Percentiles rank a stretch among this genome's conserved stretches.
Evolutionary conservation across 2,329 filamentous ascomycete species (phyloP).

Genomic region (Ascochyta clinopodiicola): DNA sequence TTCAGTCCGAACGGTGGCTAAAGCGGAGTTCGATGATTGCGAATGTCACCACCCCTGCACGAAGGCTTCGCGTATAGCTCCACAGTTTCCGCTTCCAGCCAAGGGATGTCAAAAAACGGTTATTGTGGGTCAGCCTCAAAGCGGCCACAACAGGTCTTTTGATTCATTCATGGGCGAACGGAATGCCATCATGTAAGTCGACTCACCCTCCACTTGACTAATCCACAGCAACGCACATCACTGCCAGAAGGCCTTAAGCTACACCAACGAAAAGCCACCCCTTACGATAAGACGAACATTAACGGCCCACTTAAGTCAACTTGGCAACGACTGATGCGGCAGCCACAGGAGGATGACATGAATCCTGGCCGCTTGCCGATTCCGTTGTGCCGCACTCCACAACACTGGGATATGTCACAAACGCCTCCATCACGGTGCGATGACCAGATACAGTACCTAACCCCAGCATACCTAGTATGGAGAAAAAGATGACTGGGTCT

Average conservation of each 20-base stretch:
- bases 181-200: background rate
- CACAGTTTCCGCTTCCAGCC: background rate
- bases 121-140: conserved; percentile 1
- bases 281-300: background rate
- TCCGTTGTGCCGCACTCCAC: background rate
- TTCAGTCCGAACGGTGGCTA: background rate
- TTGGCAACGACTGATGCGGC: background rate
- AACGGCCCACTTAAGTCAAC: conserved; percentile 3
- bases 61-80: conserved; percentile 7
- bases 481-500: background rate
- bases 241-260: background rate
- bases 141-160: background rate
- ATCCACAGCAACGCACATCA: background rate
- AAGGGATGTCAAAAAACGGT: conserved; percentile 11
- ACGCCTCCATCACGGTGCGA: background rate
- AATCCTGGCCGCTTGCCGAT: background rate
- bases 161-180: conserved; percentile 4
- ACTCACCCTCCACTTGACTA: background rate
- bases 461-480: background rate
- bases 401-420: background rate
- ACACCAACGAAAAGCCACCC: background rate
- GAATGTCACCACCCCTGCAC: conserved; percentile 5
- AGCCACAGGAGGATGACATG: conserved; percentile 2
- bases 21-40: conserved; percentile 8
- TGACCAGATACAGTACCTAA: background rate